These are phyloP conservation scores for Mortierella sp. DNA, from an alignment of 371 early-diverging fungal genomes.

Conservation along the genomic window DNA sequence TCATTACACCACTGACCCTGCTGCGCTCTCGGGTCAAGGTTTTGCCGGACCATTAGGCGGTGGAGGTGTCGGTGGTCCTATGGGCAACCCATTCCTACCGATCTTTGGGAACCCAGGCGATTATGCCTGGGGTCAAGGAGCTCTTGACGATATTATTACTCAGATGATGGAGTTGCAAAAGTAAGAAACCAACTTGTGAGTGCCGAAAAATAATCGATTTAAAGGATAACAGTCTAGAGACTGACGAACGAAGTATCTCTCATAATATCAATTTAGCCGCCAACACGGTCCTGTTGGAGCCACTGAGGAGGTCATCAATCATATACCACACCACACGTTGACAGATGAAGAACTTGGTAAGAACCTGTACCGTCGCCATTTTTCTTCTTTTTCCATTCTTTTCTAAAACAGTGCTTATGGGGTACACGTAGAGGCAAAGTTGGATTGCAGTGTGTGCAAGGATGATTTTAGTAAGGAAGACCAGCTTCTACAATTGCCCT, in stretches of 20 bases:
- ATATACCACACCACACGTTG: slow-evolving; percentile 61
- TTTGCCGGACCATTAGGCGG: slow-evolving; percentile 20
- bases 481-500: slow-evolving; percentile 74
- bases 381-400: not conserved
- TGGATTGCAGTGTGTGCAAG: slow-evolving; percentile 85
- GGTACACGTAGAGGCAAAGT: slow-evolving; percentile 52
- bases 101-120: slow-evolving; percentile 67
- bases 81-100: slow-evolving; percentile 23
- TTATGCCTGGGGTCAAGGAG: slow-evolving; percentile 70
- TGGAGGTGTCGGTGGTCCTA: not conserved
- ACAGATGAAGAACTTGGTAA: slow-evolving; percentile 64
- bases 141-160: slow-evolving; percentile 82
- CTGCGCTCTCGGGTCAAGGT: slow-evolving; percentile 8
- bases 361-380: not conserved
- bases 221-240: not conserved
- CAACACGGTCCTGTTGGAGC: slow-evolving; percentile 76
- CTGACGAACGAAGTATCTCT: not conserved
- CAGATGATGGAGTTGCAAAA: slow-evolving; percentile 83
- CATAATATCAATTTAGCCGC: slow-evolving; percentile 56
- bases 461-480: slow-evolving; percentile 76
- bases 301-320: slow-evolving; percentile 70
- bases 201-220: not conserved
- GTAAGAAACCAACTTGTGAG: slow-evolving; percentile 42
- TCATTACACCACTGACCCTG: slow-evolving; percentile 31
- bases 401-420: not conserved